Conservation (phyloP, 2,329 filamentous ascomycete genomes). For the Ophiocordyceps robertsii region DNA sequence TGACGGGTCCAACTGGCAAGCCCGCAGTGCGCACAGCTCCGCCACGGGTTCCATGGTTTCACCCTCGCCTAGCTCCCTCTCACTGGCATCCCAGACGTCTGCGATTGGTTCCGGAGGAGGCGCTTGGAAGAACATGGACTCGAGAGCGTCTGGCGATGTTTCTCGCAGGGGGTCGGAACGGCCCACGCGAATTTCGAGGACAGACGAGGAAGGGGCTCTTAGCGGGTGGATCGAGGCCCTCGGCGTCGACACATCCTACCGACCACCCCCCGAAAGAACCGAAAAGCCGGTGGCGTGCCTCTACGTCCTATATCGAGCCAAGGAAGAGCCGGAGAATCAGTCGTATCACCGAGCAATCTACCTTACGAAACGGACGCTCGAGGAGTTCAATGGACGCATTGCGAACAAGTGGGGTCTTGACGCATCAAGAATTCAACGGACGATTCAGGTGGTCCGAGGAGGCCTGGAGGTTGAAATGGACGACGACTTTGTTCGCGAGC, state of each 20-base stretch:
- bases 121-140: conserved; percentile 46
- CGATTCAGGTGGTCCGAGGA: conserved; percentile 57
- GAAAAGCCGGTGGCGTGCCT: conserved; percentile 76
- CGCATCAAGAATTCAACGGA: conserved; percentile 53
- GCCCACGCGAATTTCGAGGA: conserved; percentile 35
- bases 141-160: conserved; percentile 34
- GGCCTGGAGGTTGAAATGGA: conserved; percentile 79
- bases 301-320: conserved; percentile 53
- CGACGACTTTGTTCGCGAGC: conserved; percentile 72
- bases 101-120: conserved; percentile 23
- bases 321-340: conserved; percentile 34
- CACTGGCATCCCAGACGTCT: conserved; percentile 43
- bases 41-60: conserved; percentile 51
- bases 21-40: conserved; percentile 40
- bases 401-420: conserved; percentile 74
- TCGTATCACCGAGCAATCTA: conserved; percentile 78
- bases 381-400: conserved; percentile 60
- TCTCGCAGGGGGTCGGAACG: conserved; percentile 36
- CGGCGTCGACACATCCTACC: conserved; percentile 77
- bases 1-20: conserved; percentile 36
- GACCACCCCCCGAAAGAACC: conserved; percentile 58
- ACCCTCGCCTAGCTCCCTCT: conserved; percentile 52
- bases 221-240: conserved; percentile 83
- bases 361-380: conserved; percentile 59
- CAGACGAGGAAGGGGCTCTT: conserved; percentile 49